Evolutionary conservation across 345 rosid species (phyloP).

Genomic region (Syzygium aqueum): DNA sequence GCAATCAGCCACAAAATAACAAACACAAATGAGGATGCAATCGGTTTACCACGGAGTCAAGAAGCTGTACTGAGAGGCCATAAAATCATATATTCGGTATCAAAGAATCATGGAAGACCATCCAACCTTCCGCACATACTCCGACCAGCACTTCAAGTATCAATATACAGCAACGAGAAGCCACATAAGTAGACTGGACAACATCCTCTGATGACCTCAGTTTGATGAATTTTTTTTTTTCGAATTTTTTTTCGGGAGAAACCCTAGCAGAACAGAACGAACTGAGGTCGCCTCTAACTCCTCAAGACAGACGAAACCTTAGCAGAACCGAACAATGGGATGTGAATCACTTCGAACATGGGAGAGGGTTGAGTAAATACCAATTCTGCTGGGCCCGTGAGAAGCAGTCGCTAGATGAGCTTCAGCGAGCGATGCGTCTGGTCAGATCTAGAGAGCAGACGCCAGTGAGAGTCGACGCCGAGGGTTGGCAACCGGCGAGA

Average conservation of each 20-base stretch:
- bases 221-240: too few species aligned
- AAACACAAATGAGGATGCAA: not conserved
- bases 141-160: not conserved
- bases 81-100: too few species aligned
- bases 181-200: not conserved
- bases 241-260: not conserved
- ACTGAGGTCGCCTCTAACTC: not conserved
- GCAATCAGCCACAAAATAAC: not conserved
- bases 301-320: not conserved
- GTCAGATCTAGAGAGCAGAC: not conserved
- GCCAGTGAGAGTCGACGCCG: not conserved
- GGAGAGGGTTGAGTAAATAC: not conserved
- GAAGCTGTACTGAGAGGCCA: not conserved
- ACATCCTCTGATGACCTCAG: not conserved
- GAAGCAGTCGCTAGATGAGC: not conserved
- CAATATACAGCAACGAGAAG: not conserved
- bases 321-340: too few species aligned
- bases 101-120: not conserved
- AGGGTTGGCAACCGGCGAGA: not conserved
- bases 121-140: not conserved
- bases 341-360: not conserved
- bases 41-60: too few species aligned
- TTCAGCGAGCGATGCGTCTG: rapidly evolving
- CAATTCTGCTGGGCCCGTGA: too few species aligned
- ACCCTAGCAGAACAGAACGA: not conserved